Base-by-base conservation (phyloP, 106 monocot species). In the Acorus gramineus region DNA sequence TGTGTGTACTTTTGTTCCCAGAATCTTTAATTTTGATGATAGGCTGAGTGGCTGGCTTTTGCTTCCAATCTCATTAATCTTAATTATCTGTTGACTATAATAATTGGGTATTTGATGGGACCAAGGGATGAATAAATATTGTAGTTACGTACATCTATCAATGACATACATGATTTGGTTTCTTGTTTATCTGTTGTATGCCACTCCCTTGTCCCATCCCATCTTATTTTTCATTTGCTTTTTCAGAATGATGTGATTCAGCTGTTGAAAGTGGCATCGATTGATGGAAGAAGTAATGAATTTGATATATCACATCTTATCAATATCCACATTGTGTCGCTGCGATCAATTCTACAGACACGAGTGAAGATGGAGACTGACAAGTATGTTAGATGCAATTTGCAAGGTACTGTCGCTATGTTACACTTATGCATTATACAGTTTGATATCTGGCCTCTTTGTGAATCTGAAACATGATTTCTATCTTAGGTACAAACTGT, bases 261-360 rank as follows among this genome's bases (percentile, higher is more conserved):
- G 49, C 66, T 94, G 45, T 60, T 94, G 72, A 81, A 94, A 68
- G 44, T 77, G 11, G 63, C 73, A 65, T 54, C 82, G 46, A 43
- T 67, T 59, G 71, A 66, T 72, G 79, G 70, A 65, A 64, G 7
- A 61, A 9, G 12, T 12, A 79, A 65, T 46, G 79, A 71, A 11
- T 45, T 69, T 67, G 69, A 64, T 54, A 42, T 47, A 53, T 58
- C 54, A 45, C 53, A 82, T 42, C 49, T 53, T 58, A 47, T 74
- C 49, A 64, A 65, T 70, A 47, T 66, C 42, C 56, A 60, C 76
- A 42, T 71, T 52, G 77, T 75, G 63, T 73, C 60, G 55, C 68
- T 89, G 13, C 77, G 86, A 64, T 46, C 57, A 65, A 73, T 72
- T 68, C 61, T 69, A 45, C 55, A 76, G 53, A 61, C 69, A 59